These are phyloP conservation scores for Talaromyces pinophilus DNA, from an alignment of 2,329 filamentous ascomycete species.

Conservation along the genomic window DNA sequence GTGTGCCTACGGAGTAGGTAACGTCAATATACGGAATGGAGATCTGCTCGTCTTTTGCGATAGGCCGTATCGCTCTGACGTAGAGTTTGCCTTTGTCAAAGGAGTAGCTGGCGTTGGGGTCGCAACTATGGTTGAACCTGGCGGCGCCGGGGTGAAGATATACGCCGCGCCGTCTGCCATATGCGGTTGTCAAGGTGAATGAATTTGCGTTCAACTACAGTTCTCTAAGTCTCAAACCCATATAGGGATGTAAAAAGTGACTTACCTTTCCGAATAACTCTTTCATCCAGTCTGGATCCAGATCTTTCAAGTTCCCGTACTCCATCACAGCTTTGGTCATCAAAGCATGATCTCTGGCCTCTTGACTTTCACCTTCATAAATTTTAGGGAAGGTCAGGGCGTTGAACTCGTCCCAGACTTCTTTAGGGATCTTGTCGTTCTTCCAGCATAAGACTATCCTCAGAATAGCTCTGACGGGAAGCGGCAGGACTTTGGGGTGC, in stretches of 20 bases:
- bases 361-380: slow-evolving; percentile 37
- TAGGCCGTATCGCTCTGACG: slow-evolving; percentile 55
- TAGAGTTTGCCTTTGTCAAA: slow-evolving; percentile 57
- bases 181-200: slow-evolving; percentile 57
- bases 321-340: slow-evolving; percentile 57
- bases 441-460: slow-evolving; percentile 52
- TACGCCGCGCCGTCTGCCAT: slow-evolving; percentile 61
- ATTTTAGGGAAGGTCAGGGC: slow-evolving; percentile 39
- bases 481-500: slow-evolving; percentile 53
- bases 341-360: slow-evolving; percentile 53
- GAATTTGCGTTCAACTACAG: slow-evolving; percentile 58
- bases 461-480: slow-evolving; percentile 57
- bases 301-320: slow-evolving; percentile 50
- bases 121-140: slow-evolving; percentile 63
- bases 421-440: slow-evolving; percentile 24
- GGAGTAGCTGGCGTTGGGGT: slow-evolving; percentile 59
- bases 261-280: slow-evolving; percentile 51
- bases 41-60: slow-evolving; percentile 59
- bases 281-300: slow-evolving; percentile 46
- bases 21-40: slow-evolving; percentile 64
- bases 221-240: background rate
- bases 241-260: background rate
- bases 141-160: slow-evolving; percentile 58
- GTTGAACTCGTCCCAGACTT: slow-evolving; percentile 45
- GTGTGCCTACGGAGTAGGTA: slow-evolving; percentile 53